A percentile compares a stretch with the other conserved stretches of the same genome.
These are phyloP conservation scores for Sistotremastrum niveocremeum DNA, from an alignment of 768 basidiomycete genomes.

Conservation along the genomic window DNA sequence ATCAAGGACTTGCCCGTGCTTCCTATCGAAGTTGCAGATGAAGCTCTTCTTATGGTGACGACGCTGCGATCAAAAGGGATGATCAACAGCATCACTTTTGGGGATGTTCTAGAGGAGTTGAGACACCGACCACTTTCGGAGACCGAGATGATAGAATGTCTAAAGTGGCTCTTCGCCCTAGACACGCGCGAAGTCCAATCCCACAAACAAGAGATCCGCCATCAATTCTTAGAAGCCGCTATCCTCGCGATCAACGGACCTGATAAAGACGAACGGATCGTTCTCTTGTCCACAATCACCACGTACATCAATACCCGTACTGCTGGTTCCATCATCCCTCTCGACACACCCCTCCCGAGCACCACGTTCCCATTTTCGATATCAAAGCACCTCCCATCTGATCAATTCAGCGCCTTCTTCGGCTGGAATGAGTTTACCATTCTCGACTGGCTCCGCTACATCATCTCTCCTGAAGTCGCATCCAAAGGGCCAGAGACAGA, in stretches of 20 bases:
- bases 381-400: constrained; percentile 42
- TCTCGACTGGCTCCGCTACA: constrained; percentile 58
- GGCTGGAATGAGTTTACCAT: constrained; percentile 71
- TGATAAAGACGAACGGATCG: constrained; percentile 35
- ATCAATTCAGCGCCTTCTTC: constrained; percentile 40
- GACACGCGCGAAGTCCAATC: background rate
- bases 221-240: constrained; percentile 56
- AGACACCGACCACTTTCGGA: constrained; percentile 53
- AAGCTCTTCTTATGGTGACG: constrained; percentile 46
- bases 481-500: constrained; percentile 39
- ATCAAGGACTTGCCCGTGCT: constrained; percentile 66
- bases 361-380: constrained; percentile 57
- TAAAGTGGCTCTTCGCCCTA: constrained; percentile 48
- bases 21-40: constrained; percentile 42
- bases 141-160: constrained; percentile 64
- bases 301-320: constrained; percentile 57
- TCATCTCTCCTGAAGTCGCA: constrained; percentile 35
- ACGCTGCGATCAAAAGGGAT: constrained; percentile 47
- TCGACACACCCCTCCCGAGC: constrained; percentile 62
- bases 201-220: constrained; percentile 26
- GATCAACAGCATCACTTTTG: constrained; percentile 62
- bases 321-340: constrained; percentile 42
- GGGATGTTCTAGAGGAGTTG: constrained; percentile 74
- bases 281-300: constrained; percentile 56
- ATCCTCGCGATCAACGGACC: constrained; percentile 35